Evolutionary conservation across 116 monocot genomes (phyloP), one percentile per base, ranked within the genome.

Genomic region (Papilionanthe hybrid): DNA sequence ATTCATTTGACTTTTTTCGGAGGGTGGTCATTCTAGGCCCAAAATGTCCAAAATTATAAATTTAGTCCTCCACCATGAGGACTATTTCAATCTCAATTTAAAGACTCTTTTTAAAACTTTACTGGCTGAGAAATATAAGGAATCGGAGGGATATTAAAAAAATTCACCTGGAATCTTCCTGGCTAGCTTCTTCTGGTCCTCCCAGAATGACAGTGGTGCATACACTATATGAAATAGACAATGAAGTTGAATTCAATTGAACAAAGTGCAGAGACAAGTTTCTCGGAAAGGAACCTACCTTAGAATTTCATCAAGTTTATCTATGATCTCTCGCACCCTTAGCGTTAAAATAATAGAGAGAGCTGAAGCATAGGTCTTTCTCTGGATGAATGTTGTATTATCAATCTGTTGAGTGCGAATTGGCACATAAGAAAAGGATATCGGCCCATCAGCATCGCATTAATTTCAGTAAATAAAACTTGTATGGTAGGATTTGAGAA

Each of bases 221-320:
- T 53, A 91, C 90, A 80, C 98, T 98, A 75, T 66, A 88, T 79
- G 12, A 10, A 74, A 79, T 28, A 75, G 8, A 75, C 9, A 58
- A 17, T 50, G 58, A 66, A 73, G 22, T 44, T 73, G 27, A 50
- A 47, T 75, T 49, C 20, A 69, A 29, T 69, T 32, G 37, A 17
- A 69, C 15, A 13, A 42, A 43, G n/a, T 44, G 44, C 22, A 23
- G 41, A 48, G 71, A 25, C 29, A n/a, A 18, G 32, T 37, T 67
- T 19, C 53, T 45, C 10, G 18, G n/a, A 45, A 75, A 48, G 41
- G 32, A 69, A 28, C 55, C 28, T 87, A 98, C 98, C 94, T 98
- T 58, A 98, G 83, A 63, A 94, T 94, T 75, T 94, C 94, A 80
- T 98, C 98, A 66, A 98, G 90, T 83, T 89, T 93, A 82, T 98